Conservation (phyloP, 257 asterid species). For the Datura wrightii region DNA sequence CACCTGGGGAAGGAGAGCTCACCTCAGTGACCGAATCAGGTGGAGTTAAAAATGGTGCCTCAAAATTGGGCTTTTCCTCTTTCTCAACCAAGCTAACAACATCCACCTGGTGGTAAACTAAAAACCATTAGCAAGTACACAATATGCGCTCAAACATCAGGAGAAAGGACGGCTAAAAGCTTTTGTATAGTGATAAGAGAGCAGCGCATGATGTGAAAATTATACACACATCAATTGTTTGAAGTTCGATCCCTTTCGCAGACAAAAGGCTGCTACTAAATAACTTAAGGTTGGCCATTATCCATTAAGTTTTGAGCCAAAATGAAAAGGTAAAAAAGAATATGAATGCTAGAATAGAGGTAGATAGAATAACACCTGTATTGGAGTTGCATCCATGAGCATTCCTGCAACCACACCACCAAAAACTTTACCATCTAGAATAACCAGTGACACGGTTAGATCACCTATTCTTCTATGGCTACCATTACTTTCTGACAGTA, state of each 20-base stretch:
- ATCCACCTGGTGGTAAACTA: slow-evolving; percentile 54
- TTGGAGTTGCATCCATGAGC: slow-evolving; percentile 76
- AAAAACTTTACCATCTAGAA: slow-evolving; percentile 70
- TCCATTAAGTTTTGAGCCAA: background rate
- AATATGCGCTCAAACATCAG: too few relatives aligned
- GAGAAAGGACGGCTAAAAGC: too few relatives aligned
- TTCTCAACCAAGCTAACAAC: slow-evolving; percentile 83
- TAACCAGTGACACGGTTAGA: slow-evolving; percentile 72
- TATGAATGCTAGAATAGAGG: background rate
- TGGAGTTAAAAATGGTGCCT: slow-evolving; percentile 39
- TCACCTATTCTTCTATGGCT: slow-evolving; percentile 50
- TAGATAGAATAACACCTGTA: slow-evolving; percentile 55
- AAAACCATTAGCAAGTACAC: background rate
- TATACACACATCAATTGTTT: too few relatives aligned
- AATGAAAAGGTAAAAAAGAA: background rate
- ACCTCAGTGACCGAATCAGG: slow-evolving; percentile 42
- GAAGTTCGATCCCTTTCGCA: background rate
- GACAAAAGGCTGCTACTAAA: background rate
- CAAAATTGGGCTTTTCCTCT: slow-evolving; percentile 57
- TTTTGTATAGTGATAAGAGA: too few relatives aligned
- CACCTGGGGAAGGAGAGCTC: slow-evolving; percentile 66
- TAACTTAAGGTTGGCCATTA: background rate
- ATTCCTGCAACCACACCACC: slow-evolving; percentile 87
- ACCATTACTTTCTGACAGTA: slow-evolving; percentile 59
- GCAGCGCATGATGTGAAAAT: too few relatives aligned